Evolutionary conservation across 2,329 filamentous ascomycete genomes (phyloP).

Genomic region (Fusarium annulatum): DNA sequence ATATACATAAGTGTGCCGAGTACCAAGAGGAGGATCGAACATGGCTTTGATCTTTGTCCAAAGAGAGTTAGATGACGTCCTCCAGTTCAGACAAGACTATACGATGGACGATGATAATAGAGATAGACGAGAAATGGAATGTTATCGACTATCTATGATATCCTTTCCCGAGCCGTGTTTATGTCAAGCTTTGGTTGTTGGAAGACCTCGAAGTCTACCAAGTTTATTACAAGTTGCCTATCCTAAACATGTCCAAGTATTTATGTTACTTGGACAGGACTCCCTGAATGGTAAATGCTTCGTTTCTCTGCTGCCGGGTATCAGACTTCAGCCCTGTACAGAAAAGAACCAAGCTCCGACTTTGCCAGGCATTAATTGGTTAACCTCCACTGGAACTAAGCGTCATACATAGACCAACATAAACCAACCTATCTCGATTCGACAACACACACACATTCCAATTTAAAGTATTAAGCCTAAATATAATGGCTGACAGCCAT

Average conservation of each 20-base stretch:
- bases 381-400: constrained; percentile 1
- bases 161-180: neutral
- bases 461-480: constrained; percentile 19
- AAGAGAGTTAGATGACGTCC: constrained; percentile 13
- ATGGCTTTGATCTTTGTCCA: constrained; percentile 21
- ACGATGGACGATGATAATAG: constrained; percentile 39
- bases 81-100: constrained; percentile 20
- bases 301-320: neutral
- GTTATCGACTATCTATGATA: constrained; percentile 11
- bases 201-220: neutral
- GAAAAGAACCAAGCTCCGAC: neutral
- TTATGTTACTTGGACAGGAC: neutral
- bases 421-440: constrained; percentile 14
- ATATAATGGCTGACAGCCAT: constrained; percentile 27
- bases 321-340: neutral
- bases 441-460: constrained; percentile 1
- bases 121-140: constrained; percentile 41
- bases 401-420: constrained; percentile 19
- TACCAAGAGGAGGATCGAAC: constrained; percentile 1
- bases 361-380: neutral
- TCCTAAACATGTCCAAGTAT: too few species aligned
- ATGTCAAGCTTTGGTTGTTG: neutral
- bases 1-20: constrained; percentile 17
- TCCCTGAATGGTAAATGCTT: neutral
- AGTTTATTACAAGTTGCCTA: neutral